Base-by-base conservation (phyloP, 208 protist genomes). In the Herpetomonas tarakana region DNA sequence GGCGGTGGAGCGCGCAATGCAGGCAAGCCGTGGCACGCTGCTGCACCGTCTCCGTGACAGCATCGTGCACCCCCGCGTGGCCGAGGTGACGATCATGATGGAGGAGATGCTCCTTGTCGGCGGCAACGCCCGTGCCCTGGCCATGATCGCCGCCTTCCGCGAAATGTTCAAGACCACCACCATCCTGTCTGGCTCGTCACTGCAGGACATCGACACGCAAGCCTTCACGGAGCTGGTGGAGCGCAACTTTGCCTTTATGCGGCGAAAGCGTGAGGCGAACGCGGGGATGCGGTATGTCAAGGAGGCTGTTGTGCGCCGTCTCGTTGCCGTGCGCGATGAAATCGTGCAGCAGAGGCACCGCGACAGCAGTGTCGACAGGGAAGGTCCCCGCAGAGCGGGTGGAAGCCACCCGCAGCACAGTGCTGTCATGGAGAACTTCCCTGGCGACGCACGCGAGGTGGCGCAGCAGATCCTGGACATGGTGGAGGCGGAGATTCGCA, bases 281-380 rank as follows among this genome's bases (percentile, higher is more conserved):
- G 68, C 78, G 18, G 82, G 86, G 25, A 92, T 92, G 86, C 66
- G 68, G 16, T 73, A 90, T 64, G 82, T 86, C 25, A 89, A 90
- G 57, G 71, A 85, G 19, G 65, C 65, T n/a, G 70, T 90, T 12
- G 64, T 83, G n/a, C 65, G 72, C 22, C 81, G 82, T 47, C 69
- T 88, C 24, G 67, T 81, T 4, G 68, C 75, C 22, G 46, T 84
- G 35, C 66, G 61, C 16, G 68, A 83, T 52, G 68, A 75, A 52
- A 55, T 58, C 11, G 58, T 76, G 27, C 68, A 76, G 28, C 51
- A 54, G 2, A 70, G 63, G 47, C 57, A 54, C 45, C 58, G 58
- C 16, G 46, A 53, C 45, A 41, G 35, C 14, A n/a, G n/a, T n/a
- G n/a, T n/a, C n/a, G n/a, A n/a, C n/a, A n/a, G n/a, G n/a, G n/a